Conservation (phyloP, 2,329 filamentous ascomycete species). For the Zymoseptoria crescenta region DNA sequence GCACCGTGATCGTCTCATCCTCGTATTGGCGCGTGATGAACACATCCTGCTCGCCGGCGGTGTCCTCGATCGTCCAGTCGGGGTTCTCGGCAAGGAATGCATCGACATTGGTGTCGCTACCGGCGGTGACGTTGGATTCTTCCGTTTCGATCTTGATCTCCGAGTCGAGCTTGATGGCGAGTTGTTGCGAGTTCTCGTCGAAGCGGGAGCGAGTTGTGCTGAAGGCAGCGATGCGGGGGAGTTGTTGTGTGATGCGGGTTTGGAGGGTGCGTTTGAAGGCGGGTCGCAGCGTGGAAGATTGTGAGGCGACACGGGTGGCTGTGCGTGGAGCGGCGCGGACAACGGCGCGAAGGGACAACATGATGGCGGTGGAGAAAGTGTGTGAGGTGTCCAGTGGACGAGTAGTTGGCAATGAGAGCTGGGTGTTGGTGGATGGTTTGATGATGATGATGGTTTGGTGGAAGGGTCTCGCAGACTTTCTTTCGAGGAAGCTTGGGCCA, state of each 20-base stretch:
- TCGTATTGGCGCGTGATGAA: constrained; percentile 73
- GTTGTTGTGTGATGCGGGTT: constrained; percentile 14
- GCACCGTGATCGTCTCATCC: constrained; percentile 78
- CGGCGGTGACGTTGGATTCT: constrained; percentile 51
- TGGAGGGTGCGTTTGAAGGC: constrained; percentile 11
- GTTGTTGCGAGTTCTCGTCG: constrained; percentile 61
- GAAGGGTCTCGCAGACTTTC: not conserved
- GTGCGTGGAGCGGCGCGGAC: constrained; percentile 39
- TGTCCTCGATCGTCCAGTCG: constrained; percentile 68
- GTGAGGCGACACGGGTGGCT: constrained; percentile 34
- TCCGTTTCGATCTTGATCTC: constrained; percentile 80
- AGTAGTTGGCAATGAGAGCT: not conserved
- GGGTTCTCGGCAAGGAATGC: constrained; percentile 75
- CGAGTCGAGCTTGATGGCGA: constrained; percentile 75
- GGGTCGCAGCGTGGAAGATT: constrained; percentile 32
- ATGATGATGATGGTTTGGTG: not conserved
- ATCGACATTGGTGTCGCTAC: constrained; percentile 56
- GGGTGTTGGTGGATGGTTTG: not conserved
- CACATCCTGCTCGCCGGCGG: constrained; percentile 78
- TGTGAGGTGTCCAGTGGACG: not conserved
- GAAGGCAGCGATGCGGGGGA: constrained; percentile 30
- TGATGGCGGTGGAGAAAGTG: constrained; percentile 19
- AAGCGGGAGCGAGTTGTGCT: constrained; percentile 34
- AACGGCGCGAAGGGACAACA: constrained; percentile 40
- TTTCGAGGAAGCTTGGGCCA: not conserved